A percentile compares a stretch with the other conserved stretches of the same genome.
phyloP scores from a whole-genome alignment of 768 basidiomycete genomes.

The Russula sp. region DNA sequence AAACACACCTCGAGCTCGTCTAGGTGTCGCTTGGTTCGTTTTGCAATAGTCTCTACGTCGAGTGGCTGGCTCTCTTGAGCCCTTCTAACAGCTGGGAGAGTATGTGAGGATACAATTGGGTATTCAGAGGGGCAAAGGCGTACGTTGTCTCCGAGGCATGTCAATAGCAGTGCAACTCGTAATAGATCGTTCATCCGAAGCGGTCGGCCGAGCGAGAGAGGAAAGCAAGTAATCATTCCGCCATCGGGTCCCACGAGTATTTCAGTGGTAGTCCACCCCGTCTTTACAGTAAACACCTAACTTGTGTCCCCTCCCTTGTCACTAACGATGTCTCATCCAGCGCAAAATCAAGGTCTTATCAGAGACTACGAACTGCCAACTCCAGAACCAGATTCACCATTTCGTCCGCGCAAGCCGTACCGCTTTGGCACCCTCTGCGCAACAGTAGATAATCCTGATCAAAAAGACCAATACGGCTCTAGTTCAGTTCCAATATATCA shows the following conservation, averaged over 20 bases:
- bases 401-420: conserved; percentile 62
- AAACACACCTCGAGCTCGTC: conserved; percentile 78
- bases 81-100: conserved; percentile 37
- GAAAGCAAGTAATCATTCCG: conserved; percentile 8
- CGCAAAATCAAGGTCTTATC: conserved; percentile 6
- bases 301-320: background rate
- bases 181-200: conserved; percentile 7
- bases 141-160: conserved; percentile 19
- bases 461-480: conserved; percentile 93
- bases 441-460: conserved; percentile 83
- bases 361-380: conserved; percentile 55
- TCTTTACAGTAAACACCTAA: background rate
- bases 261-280: background rate
- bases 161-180: background rate
- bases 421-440: conserved; percentile 88
- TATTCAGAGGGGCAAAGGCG: background rate
- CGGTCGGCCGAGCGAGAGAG: conserved; percentile 1
- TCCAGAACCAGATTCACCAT: conserved; percentile 74
- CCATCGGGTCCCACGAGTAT: conserved; percentile 21
- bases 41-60: conserved; percentile 60
- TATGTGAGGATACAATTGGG: background rate
- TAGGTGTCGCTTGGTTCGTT: conserved; percentile 68
- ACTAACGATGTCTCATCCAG: conserved; percentile 4
- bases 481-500: conserved; percentile 97
- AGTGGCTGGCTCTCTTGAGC: conserved; percentile 39